Evolutionary conservation across 768 basidiomycete species (phyloP).

Genomic region (Pisolithus orientalis): DNA sequence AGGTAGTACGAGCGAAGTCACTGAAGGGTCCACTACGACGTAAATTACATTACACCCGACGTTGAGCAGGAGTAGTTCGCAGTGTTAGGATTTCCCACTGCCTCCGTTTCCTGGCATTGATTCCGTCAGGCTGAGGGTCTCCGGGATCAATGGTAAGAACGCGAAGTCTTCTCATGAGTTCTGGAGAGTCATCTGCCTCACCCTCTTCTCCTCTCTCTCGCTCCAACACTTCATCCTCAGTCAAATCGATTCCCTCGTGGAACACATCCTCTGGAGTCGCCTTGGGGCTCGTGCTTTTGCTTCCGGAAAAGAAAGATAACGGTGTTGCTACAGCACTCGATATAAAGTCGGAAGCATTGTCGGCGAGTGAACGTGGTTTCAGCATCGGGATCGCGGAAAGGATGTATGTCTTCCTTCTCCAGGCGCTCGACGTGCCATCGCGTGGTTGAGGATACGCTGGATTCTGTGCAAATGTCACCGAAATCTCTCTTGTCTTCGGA

Average conservation of each 20-base stretch:
- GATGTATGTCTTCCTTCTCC: slow-evolving; percentile 57
- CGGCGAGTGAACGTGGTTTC: slow-evolving; percentile 62
- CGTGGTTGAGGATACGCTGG: slow-evolving; percentile 50
- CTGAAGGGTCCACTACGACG: neutral
- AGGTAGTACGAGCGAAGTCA: no score
- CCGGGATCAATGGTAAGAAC: slow-evolving; percentile 46
- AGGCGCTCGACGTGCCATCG: slow-evolving; percentile 33
- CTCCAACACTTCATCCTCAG: slow-evolving; percentile 74
- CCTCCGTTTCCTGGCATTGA: slow-evolving; percentile 35
- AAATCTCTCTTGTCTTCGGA: slow-evolving; percentile 49
- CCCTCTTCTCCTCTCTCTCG: slow-evolving; percentile 74
- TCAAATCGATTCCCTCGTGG: slow-evolving; percentile 60
- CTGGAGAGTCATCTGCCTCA: slow-evolving; percentile 70
- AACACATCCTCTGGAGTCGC: slow-evolving; percentile 66
- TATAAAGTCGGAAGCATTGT: slow-evolving; percentile 64
- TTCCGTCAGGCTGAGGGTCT: slow-evolving; percentile 23
- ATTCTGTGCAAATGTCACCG: slow-evolving; percentile 53
- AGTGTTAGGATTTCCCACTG: slow-evolving; percentile 46
- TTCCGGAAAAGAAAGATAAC: slow-evolving; percentile 46
- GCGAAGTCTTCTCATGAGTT: slow-evolving; percentile 47
- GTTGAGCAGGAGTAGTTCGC: slow-evolving; percentile 26
- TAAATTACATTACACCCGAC: slow-evolving; percentile 8
- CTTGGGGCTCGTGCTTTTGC: slow-evolving; percentile 22
- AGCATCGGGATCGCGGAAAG: slow-evolving; percentile 61
- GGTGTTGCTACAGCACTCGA: slow-evolving; percentile 55